phyloP scores from a whole-genome alignment of 78 protist genomes.

The Acrasis kona region DNA sequence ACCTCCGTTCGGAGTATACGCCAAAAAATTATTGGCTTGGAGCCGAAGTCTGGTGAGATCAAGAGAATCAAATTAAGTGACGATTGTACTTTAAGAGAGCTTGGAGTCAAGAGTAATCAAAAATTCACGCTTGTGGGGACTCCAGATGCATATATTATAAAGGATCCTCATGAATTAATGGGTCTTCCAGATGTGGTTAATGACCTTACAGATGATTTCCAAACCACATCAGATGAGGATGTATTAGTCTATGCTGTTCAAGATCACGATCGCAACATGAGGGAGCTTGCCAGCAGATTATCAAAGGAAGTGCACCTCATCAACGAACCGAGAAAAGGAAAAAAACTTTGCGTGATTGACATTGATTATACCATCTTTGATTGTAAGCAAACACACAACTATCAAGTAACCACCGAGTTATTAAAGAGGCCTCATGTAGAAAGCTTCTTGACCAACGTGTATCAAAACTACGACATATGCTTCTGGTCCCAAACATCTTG shows the following conservation, averaged over 20 bases:
- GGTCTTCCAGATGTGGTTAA: neutral
- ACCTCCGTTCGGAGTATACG: too few species aligned
- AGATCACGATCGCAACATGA: too few species aligned
- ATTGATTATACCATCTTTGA: constrained; percentile 4
- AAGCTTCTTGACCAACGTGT: neutral
- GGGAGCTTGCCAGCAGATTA: too few species aligned
- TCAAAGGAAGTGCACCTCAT: too few species aligned
- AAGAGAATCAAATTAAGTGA: too few species aligned
- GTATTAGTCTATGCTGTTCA: too few species aligned
- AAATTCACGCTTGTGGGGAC: neutral
- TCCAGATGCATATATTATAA: neutral
- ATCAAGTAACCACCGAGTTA: neutral
- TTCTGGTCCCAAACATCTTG: constrained; percentile 11
- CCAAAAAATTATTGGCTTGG: too few species aligned
- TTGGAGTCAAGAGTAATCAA: neutral
- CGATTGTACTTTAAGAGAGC: too few species aligned
- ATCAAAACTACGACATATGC: neutral
- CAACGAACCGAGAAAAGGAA: neutral
- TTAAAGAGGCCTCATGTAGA: neutral
- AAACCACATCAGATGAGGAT: too few species aligned
- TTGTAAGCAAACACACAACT: neutral
- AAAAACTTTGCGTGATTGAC: neutral
- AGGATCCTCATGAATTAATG: neutral
- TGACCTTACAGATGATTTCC: neutral
- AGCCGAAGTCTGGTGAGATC: too few species aligned